phyloP scores from a whole-genome alignment of 23 red algal genomes.

The Gracilaria domingensis region DNA sequence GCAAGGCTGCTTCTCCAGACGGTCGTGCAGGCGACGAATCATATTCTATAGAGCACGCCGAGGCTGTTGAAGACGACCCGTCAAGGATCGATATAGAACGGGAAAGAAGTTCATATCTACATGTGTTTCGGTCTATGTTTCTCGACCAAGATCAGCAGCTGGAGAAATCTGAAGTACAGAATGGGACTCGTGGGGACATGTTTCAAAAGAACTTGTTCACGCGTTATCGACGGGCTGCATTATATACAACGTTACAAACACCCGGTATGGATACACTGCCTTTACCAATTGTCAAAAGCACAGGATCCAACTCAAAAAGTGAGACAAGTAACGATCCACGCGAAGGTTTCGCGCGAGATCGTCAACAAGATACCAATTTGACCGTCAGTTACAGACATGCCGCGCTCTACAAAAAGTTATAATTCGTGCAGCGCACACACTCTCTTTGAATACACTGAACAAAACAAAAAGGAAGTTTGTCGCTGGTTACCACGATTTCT shows the following conservation, averaged over 20 bases:
- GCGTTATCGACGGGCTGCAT: not conserved
- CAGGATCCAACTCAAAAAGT: not conserved
- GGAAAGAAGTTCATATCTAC: not conserved
- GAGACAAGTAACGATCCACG: not conserved
- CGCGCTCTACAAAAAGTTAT: constrained; percentile 28
- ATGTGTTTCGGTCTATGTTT: constrained; percentile 5
- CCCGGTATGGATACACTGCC: not conserved
- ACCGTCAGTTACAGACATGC: not conserved
- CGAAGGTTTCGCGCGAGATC: not conserved
- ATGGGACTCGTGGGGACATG: not conserved
- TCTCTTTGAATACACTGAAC: not conserved
- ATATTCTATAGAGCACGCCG: constrained; percentile 1
- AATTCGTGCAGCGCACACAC: not conserved
- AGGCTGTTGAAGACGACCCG: constrained; percentile 18
- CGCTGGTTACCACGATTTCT: not conserved
- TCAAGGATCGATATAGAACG: constrained; percentile 7
- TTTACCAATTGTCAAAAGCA: not conserved
- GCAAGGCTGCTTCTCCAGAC: not conserved
- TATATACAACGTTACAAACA: constrained; percentile 22
- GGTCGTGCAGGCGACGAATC: not conserved
- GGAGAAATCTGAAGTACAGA: not conserved
- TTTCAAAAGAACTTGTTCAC: too few relatives aligned
- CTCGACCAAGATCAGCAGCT: not conserved
- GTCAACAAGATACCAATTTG: not conserved
- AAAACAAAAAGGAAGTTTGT: not conserved